Evolutionary conservation across 1,284 basidiomycete species (phyloP).

Genomic region (Cryptococcus deneoformans): DNA sequence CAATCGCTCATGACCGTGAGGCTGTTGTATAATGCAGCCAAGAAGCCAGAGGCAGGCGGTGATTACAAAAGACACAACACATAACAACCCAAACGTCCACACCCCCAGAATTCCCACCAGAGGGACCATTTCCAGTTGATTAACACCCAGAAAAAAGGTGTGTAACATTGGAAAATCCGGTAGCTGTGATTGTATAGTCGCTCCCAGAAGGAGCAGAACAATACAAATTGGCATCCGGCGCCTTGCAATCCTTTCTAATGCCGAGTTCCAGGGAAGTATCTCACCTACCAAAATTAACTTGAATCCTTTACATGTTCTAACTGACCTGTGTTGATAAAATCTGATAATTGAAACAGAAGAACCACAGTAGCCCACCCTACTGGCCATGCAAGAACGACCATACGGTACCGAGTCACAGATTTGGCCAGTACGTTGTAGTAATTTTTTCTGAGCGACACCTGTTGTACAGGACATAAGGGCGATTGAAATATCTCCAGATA

Average conservation of each 20-base stretch:
- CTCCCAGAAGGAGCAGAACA: background rate
- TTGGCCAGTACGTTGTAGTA: conserved; percentile 67
- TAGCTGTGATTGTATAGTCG: background rate
- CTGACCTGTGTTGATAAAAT: conserved; percentile 5
- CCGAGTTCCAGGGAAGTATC: background rate
- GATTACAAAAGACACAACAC: background rate
- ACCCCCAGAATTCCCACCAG: conserved; percentile 8
- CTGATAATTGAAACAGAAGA: conserved; percentile 5
- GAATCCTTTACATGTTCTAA: conserved; percentile 1
- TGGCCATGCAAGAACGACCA: conserved; percentile 65
- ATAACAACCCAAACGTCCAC: conserved; percentile 14
- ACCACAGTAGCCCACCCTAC: conserved; percentile 58
- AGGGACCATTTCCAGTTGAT: conserved; percentile 5
- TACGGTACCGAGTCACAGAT: conserved; percentile 67
- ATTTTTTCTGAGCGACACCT: conserved; percentile 57
- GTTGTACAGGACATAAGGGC: conserved; percentile 47
- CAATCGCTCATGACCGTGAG: too few relatives aligned
- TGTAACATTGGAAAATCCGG: background rate
- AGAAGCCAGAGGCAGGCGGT: conserved; percentile 56
- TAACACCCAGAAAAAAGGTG: conserved; percentile 13
- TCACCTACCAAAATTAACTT: background rate
- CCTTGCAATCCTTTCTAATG: background rate
- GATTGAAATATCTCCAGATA: conserved; percentile 45
- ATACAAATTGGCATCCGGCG: background rate
- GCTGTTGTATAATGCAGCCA: too few relatives aligned